Base-by-base conservation (phyloP, 495 filamentous ascomycete species). In the Penicillium roqueforti region DNA sequence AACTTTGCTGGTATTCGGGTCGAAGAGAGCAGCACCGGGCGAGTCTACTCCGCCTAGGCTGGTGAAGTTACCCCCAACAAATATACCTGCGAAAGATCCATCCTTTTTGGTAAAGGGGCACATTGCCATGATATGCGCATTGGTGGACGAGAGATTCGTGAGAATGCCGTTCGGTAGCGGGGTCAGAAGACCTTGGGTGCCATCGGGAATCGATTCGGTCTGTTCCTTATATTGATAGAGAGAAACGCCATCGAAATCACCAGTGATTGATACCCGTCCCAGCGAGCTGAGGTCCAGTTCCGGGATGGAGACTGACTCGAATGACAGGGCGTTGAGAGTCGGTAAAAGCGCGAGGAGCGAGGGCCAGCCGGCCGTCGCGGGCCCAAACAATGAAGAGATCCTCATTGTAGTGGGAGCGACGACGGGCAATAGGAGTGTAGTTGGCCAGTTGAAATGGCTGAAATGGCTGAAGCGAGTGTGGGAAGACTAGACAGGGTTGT, bases 11-110 rank as follows among this genome's bases (percentile, higher is more conserved):
- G 83, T 82, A 48, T 79, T 79, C 1, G 88, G 83, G 62, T 96
- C 79, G 66, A 89, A 91, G 50, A 92, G 63, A 18, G 93, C 93
- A 31, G 92, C 82, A 26, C 88, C 91, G 42, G 83, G 81, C 11
- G 91, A 86, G 67, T 89, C 74, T 39, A 85, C 75, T 42, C 83
- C 83, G 31, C 85, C 88, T 34, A 98, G 69, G 62, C 88, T 95
- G n/a, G 92, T 97, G 68, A 99, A 99, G 73, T 96, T 97, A 13
- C 93, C 93, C 22, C 86, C 93, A 4, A 97, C 80, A 20, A 97
- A 83, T 25, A 96, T 82, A 11, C 89, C 89, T 16, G 81, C 77
- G 32, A 86, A 73, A 4, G 72, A 80, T 44, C 88, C 88, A 68
- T 88, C 77, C 37, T 78, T 77, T 67, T 81, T 71, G 16, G 83